Evolutionary conservation across 345 rosid genomes (phyloP), one percentile per base, ranked within the genome.

Genomic region (Boechera divaricarpa): DNA sequence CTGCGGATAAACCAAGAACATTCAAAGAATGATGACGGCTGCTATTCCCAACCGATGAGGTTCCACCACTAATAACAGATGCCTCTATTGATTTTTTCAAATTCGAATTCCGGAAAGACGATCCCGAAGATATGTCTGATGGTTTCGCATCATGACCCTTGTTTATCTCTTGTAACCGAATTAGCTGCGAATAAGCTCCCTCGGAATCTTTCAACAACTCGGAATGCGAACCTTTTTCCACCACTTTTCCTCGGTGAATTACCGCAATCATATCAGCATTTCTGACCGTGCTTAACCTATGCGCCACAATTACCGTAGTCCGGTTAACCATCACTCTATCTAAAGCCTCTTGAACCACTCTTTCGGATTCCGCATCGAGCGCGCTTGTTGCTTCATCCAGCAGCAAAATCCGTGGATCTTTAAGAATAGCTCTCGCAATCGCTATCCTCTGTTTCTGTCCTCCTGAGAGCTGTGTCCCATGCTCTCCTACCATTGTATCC

Each of bases 401-500:
- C 15, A 93, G 91, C 63, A 93, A 81, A 11, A 93, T 85, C 68
- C 91, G 41, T 0, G 97, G 97, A 54, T 92, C 83, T 79, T 91
- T 93, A n/a, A 91, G 70, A 55, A 91, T 91, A 2, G 97, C 98
- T 76, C 98, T 87, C 0, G 98, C 95, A 28, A 93, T 91, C 2
- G 98, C 98, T 64, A 93, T 81, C 70, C 98, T 87, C 82, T 94
- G 98, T 78, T 94, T 94, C 67, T 95, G 99, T 32, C 99, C 99
- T 9, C 99, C 99, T 0, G 98, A 92, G 52, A 95, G 87, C 77
- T 89, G 98, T 24, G 95, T 87, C 63, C 99, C 97, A 63, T 89
- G 97, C 79, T 94, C 98, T 15, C 98, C 98, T 5, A 87, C 97
- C 96, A 87, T 83, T 2, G 98, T 92, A 69, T 92, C 96, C 36